These are phyloP conservation scores for Kwoniella shandongensis DNA, from an alignment of 768 basidiomycete genomes.

Conservation along the genomic window DNA sequence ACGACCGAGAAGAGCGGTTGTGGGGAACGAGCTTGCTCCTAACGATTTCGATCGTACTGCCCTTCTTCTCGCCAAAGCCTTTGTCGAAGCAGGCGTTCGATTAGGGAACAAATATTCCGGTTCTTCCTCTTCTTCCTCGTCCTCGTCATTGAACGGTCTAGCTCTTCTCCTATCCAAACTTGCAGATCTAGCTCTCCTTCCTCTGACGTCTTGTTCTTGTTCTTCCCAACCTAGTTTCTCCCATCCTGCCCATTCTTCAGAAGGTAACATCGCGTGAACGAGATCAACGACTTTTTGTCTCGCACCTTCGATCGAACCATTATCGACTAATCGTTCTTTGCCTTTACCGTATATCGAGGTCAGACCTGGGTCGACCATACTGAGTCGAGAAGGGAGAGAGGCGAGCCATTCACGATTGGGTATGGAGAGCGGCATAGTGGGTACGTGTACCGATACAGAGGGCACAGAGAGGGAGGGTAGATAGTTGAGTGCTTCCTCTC, in stretches of 20 bases:
- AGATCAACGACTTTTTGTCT: conserved; percentile 40
- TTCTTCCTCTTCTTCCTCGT: conserved; percentile 48
- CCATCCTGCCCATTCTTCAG: conserved; percentile 53
- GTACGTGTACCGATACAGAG: conserved; percentile 14
- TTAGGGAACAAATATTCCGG: conserved; percentile 52
- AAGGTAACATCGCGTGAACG: conserved; percentile 46
- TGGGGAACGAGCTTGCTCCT: conserved; percentile 16
- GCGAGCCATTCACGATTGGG: conserved; percentile 19
- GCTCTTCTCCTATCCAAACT: conserved; percentile 2
- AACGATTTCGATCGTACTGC: conserved; percentile 26
- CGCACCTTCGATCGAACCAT: conserved; percentile 29
- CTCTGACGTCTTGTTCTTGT: conserved; percentile 19
- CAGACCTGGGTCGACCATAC: conserved; percentile 21
- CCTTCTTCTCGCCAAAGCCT: conserved; percentile 26
- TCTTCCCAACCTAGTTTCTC: conserved; percentile 52
- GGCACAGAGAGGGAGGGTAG: conserved; percentile 26
- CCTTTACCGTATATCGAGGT: background rate
- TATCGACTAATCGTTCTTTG: conserved; percentile 2
- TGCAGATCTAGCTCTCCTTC: conserved; percentile 14
- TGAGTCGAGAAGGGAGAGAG: conserved; percentile 20
- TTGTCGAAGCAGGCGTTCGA: conserved; percentile 43
- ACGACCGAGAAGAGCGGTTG: background rate
- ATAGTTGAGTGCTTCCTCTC: conserved; percentile 37
- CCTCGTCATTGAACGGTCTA: conserved; percentile 7
- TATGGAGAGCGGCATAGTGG: conserved; percentile 10